These are phyloP conservation scores for Daldinia decipiens DNA, from an alignment of 495 filamentous ascomycete species.

Conservation along the genomic window DNA sequence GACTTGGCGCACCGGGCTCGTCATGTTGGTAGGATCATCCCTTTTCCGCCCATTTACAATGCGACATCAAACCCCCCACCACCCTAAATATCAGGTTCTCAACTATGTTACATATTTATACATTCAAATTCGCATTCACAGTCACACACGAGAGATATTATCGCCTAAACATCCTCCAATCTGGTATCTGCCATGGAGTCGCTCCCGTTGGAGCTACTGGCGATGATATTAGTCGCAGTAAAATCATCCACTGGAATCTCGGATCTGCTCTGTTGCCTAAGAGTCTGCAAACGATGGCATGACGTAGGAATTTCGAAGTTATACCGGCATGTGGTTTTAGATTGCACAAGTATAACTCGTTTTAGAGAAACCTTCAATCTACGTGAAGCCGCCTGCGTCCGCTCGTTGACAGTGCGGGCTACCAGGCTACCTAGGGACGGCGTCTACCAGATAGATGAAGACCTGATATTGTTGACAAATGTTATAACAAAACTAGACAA, in stretches of 20 bases:
- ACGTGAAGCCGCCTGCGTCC: neutral
- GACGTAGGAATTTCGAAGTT: neutral
- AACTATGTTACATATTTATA: neutral
- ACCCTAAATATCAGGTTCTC: neutral
- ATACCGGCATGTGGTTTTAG: neutral
- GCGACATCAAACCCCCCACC: neutral
- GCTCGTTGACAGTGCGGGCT: neutral
- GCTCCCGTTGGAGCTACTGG: neutral
- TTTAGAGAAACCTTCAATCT: neutral
- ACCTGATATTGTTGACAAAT: neutral
- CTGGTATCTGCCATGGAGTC: neutral
- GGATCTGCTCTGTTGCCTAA: neutral
- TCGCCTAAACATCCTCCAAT: neutral
- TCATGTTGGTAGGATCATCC: too few species aligned
- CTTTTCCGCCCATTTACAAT: neutral
- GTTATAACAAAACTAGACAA: neutral
- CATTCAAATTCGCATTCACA: neutral
- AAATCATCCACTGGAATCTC: neutral
- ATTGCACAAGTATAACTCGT: neutral
- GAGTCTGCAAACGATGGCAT: neutral
- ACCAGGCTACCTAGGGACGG: neutral
- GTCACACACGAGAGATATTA: neutral
- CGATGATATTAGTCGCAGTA: neutral
- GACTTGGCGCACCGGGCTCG: too few species aligned
- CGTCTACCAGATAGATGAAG: neutral